Evolutionary conservation across 1,284 basidiomycete species (phyloP).

Genomic region (Exobasidium cylindrosporum): DNA sequence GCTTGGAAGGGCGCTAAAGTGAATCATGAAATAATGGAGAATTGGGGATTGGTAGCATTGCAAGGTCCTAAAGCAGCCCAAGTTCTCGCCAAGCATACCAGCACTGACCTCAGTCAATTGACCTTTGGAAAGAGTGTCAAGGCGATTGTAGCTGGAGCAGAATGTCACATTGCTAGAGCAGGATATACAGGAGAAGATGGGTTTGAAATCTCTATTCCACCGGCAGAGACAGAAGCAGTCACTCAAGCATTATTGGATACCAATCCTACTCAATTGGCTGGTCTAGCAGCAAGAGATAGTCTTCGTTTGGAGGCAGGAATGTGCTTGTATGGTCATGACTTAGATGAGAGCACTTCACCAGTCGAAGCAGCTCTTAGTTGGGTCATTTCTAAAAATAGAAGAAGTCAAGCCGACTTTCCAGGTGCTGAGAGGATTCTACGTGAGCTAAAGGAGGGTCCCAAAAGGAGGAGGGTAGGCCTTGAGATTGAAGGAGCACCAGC

Average conservation of each 20-base stretch:
- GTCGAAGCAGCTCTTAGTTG: conserved; percentile 83
- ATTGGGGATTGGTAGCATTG: conserved; percentile 83
- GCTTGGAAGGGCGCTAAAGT: conserved; percentile 64
- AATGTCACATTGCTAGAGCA: conserved; percentile 82
- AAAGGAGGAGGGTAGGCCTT: conserved; percentile 77
- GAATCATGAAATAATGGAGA: conserved; percentile 75
- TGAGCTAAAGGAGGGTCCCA: conserved; percentile 73
- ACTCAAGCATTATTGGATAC: conserved; percentile 66
- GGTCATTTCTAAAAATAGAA: conserved; percentile 86
- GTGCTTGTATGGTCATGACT: conserved; percentile 95
- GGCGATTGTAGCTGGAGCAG: conserved; percentile 64
- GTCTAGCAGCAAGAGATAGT: conserved; percentile 88
- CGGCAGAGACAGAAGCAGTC: conserved; percentile 69
- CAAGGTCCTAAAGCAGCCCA: conserved; percentile 78
- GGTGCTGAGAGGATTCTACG: conserved; percentile 74
- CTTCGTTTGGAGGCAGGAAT: conserved; percentile 94
- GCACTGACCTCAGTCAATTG: conserved; percentile 62
- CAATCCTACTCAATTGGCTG: conserved; percentile 74
- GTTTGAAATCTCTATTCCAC: conserved; percentile 93
- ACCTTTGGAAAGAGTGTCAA: conserved; percentile 50
- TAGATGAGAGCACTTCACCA: conserved; percentile 76
- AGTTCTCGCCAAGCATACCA: conserved; percentile 71
- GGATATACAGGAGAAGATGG: conserved; percentile 99
- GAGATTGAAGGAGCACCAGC: conserved; percentile 78
- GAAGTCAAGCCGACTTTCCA: conserved; percentile 69